phyloP scores from a whole-genome alignment of 441 rosid species.

The Monsonia emarginata region DNA sequence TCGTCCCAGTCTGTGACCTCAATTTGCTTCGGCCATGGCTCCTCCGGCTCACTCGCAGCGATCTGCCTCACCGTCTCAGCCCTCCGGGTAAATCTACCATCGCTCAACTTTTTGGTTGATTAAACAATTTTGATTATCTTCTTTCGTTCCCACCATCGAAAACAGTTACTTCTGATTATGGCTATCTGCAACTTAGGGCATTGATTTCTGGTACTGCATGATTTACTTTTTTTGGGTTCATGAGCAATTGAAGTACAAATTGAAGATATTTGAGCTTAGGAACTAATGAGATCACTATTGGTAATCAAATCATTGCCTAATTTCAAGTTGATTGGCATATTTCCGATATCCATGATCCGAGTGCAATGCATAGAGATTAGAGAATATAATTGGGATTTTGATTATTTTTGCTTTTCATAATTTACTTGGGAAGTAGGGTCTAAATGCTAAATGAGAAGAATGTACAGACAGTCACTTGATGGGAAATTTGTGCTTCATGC shows the following conservation, averaged over 20 bases:
- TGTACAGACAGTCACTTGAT: background rate
- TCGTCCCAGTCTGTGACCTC: conserved; percentile 2
- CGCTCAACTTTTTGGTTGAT: background rate
- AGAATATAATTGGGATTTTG: background rate
- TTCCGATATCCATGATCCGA: background rate
- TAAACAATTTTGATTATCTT: background rate
- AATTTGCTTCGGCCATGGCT: conserved; percentile 40
- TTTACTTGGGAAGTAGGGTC: background rate
- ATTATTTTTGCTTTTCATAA: background rate
- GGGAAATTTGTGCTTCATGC: background rate
- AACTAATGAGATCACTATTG: background rate
- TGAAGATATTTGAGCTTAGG: background rate
- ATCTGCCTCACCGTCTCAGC: conserved; percentile 80
- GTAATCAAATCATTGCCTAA: background rate
- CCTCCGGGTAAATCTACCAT: conserved; percentile 60
- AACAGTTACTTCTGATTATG: background rate
- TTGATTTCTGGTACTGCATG: background rate
- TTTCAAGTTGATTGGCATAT: background rate
- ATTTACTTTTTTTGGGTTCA: background rate
- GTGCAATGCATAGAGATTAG: background rate
- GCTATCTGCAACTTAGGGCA: background rate
- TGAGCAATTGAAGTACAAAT: background rate
- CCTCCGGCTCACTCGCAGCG: conserved; percentile 70
- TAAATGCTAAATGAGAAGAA: background rate
- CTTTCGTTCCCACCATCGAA: background rate